Conservation (phyloP, 1,284 basidiomycete genomes). For the Cryptococcus sp. region DNA sequence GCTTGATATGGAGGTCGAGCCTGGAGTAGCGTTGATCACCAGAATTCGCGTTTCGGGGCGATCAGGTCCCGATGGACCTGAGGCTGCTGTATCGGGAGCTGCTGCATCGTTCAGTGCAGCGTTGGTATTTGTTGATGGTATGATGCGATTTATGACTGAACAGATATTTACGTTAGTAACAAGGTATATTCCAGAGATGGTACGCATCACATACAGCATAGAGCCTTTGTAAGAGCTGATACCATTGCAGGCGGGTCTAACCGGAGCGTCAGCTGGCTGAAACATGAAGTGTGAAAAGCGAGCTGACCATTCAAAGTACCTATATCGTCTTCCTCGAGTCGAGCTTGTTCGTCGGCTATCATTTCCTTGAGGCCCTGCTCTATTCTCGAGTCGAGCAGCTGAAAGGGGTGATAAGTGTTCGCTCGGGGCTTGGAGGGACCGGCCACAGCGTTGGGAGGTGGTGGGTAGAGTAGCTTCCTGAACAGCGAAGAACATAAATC, state of each 20-base stretch:
- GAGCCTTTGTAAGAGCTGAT: conserved; percentile 79
- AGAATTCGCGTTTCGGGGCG: conserved; percentile 80
- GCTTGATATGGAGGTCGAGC: conserved; percentile 18
- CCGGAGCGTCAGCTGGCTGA: conserved; percentile 1
- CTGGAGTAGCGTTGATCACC: conserved; percentile 84
- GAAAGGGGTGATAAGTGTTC: conserved; percentile 80
- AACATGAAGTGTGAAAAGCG: background rate
- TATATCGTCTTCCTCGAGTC: conserved; percentile 56
- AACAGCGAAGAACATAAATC: background rate
- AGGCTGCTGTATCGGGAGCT: conserved; percentile 19
- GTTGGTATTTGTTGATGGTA: conserved; percentile 46
- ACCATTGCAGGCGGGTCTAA: conserved; percentile 70
- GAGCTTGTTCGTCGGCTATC: conserved; percentile 64
- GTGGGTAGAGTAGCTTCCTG: conserved; percentile 42
- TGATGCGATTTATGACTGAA: conserved; percentile 79
- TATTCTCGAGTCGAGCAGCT: conserved; percentile 60
- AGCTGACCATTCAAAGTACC: conserved; percentile 55
- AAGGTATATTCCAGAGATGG: conserved; percentile 5
- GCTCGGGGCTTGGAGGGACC: conserved; percentile 58
- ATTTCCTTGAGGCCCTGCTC: conserved; percentile 66
- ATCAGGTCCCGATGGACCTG: conserved; percentile 52
- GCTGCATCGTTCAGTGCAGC: conserved; percentile 11
- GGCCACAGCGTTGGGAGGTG: conserved; percentile 36
- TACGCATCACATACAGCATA: conserved; percentile 69
- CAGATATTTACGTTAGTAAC: background rate